A percentile compares a stretch with the other conserved stretches of the same genome.
These are phyloP conservation scores for Hyphopichia buzzinii DNA, from an alignment of 1,139 yeast genomes.

Conservation along the genomic window DNA sequence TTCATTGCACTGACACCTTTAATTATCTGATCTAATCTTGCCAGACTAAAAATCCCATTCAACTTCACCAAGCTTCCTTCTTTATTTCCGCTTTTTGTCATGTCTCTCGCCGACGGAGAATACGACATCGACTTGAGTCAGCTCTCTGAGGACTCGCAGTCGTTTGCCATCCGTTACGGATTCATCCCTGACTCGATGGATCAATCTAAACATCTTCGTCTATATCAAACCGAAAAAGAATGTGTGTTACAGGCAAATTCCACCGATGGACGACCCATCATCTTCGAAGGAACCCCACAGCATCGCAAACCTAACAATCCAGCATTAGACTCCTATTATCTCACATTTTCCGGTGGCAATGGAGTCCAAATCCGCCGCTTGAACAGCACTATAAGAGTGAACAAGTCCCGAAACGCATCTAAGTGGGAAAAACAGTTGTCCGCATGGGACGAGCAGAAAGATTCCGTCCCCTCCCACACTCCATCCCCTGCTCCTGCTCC, in stretches of 20 bases:
- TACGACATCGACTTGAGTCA: slow-evolving; percentile 41
- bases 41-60: too few relatives aligned
- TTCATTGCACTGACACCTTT: too few relatives aligned
- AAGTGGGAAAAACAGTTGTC: slow-evolving; percentile 16
- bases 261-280: slow-evolving; percentile 19
- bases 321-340: slow-evolving; percentile 30
- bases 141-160: slow-evolving; percentile 17
- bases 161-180: slow-evolving; percentile 42
- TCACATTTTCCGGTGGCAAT: slow-evolving; percentile 20
- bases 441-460: slow-evolving; percentile 12
- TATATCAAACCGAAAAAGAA: slow-evolving; percentile 36
- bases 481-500: neutral
- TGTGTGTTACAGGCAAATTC: slow-evolving; percentile 32
- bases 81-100: slow-evolving; percentile 10
- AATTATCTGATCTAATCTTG: too few relatives aligned
- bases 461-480: neutral
- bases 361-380: slow-evolving; percentile 24
- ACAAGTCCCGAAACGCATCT: slow-evolving; percentile 34
- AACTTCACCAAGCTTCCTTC: too few relatives aligned
- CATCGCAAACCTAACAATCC: slow-evolving; percentile 17
- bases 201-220: slow-evolving; percentile 29
- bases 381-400: slow-evolving; percentile 33
- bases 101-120: slow-evolving; percentile 44
- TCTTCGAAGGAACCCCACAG: slow-evolving; percentile 42
- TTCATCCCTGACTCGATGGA: slow-evolving; percentile 46